Conservation (phyloP, 1,139 yeast species). For the Pichia sp. region DNA sequence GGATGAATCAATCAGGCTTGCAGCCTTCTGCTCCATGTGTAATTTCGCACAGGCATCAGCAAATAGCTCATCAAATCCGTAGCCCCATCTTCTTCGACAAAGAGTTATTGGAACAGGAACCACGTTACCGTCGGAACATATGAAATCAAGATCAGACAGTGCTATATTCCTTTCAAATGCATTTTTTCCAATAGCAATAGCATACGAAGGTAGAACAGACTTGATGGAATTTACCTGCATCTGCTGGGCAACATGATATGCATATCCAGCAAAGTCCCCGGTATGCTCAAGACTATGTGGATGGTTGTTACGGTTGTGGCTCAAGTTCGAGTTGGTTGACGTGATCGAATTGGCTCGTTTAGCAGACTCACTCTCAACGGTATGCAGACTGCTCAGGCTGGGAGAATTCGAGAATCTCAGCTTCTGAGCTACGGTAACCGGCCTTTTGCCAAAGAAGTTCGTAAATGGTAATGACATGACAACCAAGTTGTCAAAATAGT, state of each 20-base stretch:
- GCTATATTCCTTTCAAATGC: constrained; percentile 65
- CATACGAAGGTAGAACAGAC: constrained; percentile 70
- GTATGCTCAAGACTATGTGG: constrained; percentile 7
- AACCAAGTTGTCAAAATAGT: constrained; percentile 54
- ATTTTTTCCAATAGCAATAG: constrained; percentile 70
- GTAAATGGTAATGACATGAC: constrained; percentile 66
- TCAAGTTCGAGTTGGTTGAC: constrained; percentile 9
- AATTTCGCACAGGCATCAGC: constrained; percentile 63
- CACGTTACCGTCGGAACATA: constrained; percentile 62
- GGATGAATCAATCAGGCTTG: constrained; percentile 8
- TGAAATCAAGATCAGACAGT: constrained; percentile 66
- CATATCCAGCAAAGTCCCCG: constrained; percentile 55
- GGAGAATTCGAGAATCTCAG: constrained; percentile 1
- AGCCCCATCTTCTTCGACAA: constrained; percentile 71
- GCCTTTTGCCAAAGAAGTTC: constrained; percentile 44
- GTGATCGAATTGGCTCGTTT: constrained; percentile 7
- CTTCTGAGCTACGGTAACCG: not conserved
- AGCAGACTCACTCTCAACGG: not conserved
- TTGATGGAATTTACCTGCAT: constrained; percentile 60
- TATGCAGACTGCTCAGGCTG: not conserved
- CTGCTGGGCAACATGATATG: constrained; percentile 73
- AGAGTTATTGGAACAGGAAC: constrained; percentile 58
- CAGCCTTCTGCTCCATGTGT: constrained; percentile 38
- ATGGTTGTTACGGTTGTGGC: not conserved
- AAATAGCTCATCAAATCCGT: constrained; percentile 56